Conservation (phyloP, 345 rosid species). For the Gossypium longicalyx region DNA sequence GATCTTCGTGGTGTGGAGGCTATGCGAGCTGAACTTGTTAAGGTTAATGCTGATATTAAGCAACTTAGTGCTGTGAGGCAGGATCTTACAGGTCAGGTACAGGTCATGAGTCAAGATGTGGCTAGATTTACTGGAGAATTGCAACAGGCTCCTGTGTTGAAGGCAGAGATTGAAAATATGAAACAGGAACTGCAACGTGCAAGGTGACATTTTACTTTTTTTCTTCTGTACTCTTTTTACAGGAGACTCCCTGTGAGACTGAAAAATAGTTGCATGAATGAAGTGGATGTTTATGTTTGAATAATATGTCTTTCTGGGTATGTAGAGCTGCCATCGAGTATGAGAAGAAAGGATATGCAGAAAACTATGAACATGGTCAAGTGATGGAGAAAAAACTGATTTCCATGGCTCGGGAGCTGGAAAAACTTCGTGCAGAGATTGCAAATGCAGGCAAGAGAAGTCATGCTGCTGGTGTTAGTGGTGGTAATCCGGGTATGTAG, state of each 20-base stretch:
- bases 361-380: conserved; percentile 89
- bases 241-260: not conserved
- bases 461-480: conserved; percentile 44
- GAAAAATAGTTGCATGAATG: not conserved
- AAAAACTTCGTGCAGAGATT: conserved; percentile 93
- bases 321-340: conserved; percentile 79
- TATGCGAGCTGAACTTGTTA: conserved; percentile 56
- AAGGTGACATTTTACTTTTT: conserved; percentile 37
- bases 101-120: conserved; percentile 66
- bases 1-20: conserved; percentile 71
- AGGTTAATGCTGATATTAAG: conserved; percentile 65
- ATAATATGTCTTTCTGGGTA: conserved; percentile 14
- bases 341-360: conserved; percentile 98
- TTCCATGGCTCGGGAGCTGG: conserved; percentile 90
- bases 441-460: conserved; percentile 83
- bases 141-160: conserved; percentile 68
- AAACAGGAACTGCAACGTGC: conserved; percentile 93
- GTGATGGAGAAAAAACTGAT: conserved; percentile 87
- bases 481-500: conserved; percentile 45
- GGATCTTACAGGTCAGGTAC: conserved; percentile 73
- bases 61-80: conserved; percentile 62
- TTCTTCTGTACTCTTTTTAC: not conserved
- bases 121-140: conserved; percentile 63
- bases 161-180: conserved; percentile 66
- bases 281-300: conserved; percentile 3